Evolutionary conservation across 2,329 filamentous ascomycete species (phyloP), one percentile per base, ranked within the genome.

Genomic region (Paracamarosporium sp.): DNA sequence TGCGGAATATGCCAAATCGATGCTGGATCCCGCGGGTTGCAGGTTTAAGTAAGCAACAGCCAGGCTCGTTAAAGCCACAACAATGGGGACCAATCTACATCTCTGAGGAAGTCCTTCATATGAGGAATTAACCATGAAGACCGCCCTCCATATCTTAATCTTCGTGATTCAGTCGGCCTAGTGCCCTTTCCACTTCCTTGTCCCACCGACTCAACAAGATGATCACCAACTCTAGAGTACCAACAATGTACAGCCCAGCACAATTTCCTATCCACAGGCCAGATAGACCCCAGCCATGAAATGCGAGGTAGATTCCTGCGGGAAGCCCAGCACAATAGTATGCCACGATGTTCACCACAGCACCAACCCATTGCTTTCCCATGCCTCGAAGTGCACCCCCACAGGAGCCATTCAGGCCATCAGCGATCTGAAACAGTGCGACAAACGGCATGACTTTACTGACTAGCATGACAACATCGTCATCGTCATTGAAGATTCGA

Each of bases 381-480:
- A 94, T 95, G 0, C 92, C 93, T 62, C 92, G 80, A 13, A 96
- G 78, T 20, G 88, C 87, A 1, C 93, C 92, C 1, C 93, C 92
- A 70, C 92, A 96, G 58, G 87, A 90, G 1, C 92, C 92, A 68
- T 95, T 95, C 31, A 96, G 78, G 0, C 92, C 93, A 72, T 96
- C 92, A 0, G 92, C 92, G 58, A 96, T 93, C 79, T 96, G 92
- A 76, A 96, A 96, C 2, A 96, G 80, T 0, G 92, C 93, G 1
- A 96, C 92, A 67, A 88, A 94, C 0, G 93, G 93, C 81, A 96
- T 88, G 25, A 96, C 90, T 15, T 88, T 80, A 0, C 89, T 86
- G 0, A 93, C 93, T 0, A 96, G 84, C 8, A 73, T 79, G 41
- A 96, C 82, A 0, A 96, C 92, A 0, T 83, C 77, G 20, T 85